A percentile compares a stretch with the other conserved stretches of the same genome.
Evolutionary conservation across 768 basidiomycete genomes (phyloP).

Genomic region (Clathrus columnatus): DNA sequence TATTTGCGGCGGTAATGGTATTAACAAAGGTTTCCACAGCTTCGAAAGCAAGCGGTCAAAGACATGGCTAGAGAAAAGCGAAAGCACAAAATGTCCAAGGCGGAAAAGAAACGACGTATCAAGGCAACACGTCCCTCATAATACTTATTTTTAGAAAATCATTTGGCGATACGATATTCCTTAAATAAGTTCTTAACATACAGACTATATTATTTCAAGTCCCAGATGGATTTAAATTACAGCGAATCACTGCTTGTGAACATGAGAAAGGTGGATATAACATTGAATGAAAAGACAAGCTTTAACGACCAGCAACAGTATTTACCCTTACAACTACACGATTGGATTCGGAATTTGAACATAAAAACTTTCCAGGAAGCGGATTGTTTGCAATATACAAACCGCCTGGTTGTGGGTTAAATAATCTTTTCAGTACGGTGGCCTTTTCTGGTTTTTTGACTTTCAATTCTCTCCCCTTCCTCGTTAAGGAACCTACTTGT

Average conservation of each 20-base stretch:
- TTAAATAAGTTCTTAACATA: too few species aligned
- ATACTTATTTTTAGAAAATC: background rate
- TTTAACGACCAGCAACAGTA: background rate
- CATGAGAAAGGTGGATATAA: too few species aligned
- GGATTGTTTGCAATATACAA: background rate
- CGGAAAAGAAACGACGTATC: constrained; percentile 83
- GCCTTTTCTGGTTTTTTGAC: too few species aligned
- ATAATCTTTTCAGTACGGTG: too few species aligned
- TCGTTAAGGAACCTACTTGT: too few species aligned
- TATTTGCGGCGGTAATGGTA: constrained; percentile 12
- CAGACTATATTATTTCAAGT: too few species aligned
- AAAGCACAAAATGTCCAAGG: constrained; percentile 91
- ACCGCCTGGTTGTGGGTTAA: too few species aligned
- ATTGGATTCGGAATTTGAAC: background rate
- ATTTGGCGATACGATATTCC: too few species aligned
- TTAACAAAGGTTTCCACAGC: constrained; percentile 36
- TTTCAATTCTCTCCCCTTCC: too few species aligned
- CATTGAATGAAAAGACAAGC: background rate
- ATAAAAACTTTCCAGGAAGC: background rate
- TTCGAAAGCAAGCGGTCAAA: constrained; percentile 85
- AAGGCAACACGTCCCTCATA: constrained; percentile 34
- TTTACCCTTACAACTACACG: background rate
- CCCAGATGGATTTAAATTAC: too few species aligned
- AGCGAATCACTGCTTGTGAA: too few species aligned
- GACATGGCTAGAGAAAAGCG: constrained; percentile 81